Evolutionary conservation across 2,329 filamentous ascomycete genomes (phyloP).

Genomic region (Aspergillus sp.): DNA sequence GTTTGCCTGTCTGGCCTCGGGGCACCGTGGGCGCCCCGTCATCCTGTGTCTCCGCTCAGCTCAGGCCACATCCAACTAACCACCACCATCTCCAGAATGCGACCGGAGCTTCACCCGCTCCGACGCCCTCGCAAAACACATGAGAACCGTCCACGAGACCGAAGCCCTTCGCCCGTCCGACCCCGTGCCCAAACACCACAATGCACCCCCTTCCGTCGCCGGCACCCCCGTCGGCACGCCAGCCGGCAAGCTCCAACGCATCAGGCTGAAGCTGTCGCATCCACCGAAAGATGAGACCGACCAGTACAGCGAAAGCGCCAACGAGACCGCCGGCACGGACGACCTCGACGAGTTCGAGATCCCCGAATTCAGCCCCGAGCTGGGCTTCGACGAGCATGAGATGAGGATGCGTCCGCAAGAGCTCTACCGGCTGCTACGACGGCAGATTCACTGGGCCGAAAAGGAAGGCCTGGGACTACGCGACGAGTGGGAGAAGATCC

Average conservation of each 20-base stretch:
- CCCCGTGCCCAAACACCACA: constrained; percentile 41
- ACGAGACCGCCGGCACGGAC: constrained; percentile 29
- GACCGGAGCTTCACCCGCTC: constrained; percentile 95
- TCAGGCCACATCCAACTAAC: neutral
- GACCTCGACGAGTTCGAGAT: constrained; percentile 36
- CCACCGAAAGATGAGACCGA: constrained; percentile 31
- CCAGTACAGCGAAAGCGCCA: constrained; percentile 27
- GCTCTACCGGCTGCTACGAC: constrained; percentile 45
- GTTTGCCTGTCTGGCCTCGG: constrained; percentile 20
- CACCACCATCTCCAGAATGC: constrained; percentile 64
- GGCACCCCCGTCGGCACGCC: constrained; percentile 29
- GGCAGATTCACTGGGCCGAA: constrained; percentile 50
- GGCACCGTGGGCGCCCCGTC: too few relatives aligned
- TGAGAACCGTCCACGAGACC: constrained; percentile 97
- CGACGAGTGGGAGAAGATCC: constrained; percentile 38
- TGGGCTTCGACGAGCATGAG: constrained; percentile 46
- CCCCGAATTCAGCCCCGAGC: constrained; percentile 40
- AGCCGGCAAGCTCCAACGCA: constrained; percentile 37
- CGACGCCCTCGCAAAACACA: constrained; percentile 94
- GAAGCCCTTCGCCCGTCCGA: constrained; percentile 77
- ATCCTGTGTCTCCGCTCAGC: neutral
- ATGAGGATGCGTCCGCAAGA: constrained; percentile 41
- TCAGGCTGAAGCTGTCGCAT: constrained; percentile 42
- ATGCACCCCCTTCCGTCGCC: constrained; percentile 23
- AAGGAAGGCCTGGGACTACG: constrained; percentile 41